phyloP scores from a whole-genome alignment of 2,329 filamentous ascomycete species.

The Simplicillium sp. region DNA sequence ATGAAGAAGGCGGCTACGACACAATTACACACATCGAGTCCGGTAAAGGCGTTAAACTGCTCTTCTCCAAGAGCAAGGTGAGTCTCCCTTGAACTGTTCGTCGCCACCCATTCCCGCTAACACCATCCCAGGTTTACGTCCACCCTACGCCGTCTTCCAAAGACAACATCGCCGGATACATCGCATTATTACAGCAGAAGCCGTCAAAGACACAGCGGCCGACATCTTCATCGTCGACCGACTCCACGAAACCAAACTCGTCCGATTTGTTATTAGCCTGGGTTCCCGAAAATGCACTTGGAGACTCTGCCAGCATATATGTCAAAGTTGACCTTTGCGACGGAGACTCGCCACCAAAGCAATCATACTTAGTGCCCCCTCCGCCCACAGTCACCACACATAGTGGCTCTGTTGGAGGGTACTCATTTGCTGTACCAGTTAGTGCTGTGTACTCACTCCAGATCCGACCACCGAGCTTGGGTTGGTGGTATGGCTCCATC shows the following conservation, averaged over 20 bases:
- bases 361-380: constrained; percentile 84
- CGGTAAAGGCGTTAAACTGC: constrained; percentile 78
- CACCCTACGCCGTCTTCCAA: constrained; percentile 88
- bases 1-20: constrained; percentile 91
- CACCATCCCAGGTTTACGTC: constrained; percentile 66
- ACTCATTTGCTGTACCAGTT: constrained; percentile 85
- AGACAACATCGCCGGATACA: constrained; percentile 91
- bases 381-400: constrained; percentile 79
- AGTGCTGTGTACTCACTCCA: constrained; percentile 85
- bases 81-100: constrained; percentile 11
- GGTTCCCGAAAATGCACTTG: constrained; percentile 83
- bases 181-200: constrained; percentile 90
- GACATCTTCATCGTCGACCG: constrained; percentile 18
- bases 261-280: constrained; percentile 82
- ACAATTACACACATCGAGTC: constrained; percentile 75
- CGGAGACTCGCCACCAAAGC: constrained; percentile 68
- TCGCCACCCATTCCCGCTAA: constrained; percentile 5
- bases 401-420: constrained; percentile 61
- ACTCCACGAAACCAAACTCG: constrained; percentile 37
- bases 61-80: constrained; percentile 96
- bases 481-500: constrained; percentile 97
- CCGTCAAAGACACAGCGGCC: constrained; percentile 31
- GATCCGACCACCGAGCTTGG: constrained; percentile 82
- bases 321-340: constrained; percentile 91
- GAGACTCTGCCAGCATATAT: constrained; percentile 79